Conservation (phyloP, 768 basidiomycete genomes). For the Pleurotus tuoliensis region DNA sequence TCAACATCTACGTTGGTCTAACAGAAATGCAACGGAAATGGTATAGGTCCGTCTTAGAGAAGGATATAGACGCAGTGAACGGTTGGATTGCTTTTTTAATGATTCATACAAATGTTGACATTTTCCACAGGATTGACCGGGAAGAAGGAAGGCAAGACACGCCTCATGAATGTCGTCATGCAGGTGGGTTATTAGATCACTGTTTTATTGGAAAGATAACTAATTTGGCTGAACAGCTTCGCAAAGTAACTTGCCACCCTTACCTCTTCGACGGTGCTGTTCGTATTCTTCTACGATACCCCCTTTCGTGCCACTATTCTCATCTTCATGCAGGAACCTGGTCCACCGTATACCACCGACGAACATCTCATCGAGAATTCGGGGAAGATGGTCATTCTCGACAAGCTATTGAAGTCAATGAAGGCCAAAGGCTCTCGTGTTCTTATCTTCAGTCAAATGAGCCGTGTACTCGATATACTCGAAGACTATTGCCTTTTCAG, state of each 20-base stretch:
- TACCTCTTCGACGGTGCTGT: constrained; percentile 94
- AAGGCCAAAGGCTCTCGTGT: constrained; percentile 92
- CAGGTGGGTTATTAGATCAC: constrained; percentile 50
- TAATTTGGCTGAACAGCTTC: constrained; percentile 38
- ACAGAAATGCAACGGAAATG: constrained; percentile 98
- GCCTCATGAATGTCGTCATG: constrained; percentile 99
- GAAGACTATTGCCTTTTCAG: constrained; percentile 97
- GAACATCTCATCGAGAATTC: constrained; percentile 93
- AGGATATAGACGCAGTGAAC: constrained; percentile 98
- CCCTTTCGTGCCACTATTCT: not conserved
- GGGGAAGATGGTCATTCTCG: constrained; percentile 97
- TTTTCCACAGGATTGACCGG: constrained; percentile 69
- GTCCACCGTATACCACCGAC: constrained; percentile 97
- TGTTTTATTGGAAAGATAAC: not conserved
- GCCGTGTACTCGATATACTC: constrained; percentile 94
- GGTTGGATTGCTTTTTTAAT: constrained; percentile 35
- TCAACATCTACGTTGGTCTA: constrained; percentile 96
- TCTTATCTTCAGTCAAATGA: constrained; percentile 96
- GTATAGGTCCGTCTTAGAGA: constrained; percentile 94
- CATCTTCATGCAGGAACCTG: constrained; percentile 66
- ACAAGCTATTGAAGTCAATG: constrained; percentile 86
- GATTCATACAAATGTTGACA: not conserved
- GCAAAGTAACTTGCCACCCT: constrained; percentile 87
- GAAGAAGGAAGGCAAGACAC: constrained; percentile 98
- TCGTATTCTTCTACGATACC: constrained; percentile 16